Evolutionary conservation across 2,329 filamentous ascomycete species (phyloP), one percentile per base, ranked within the genome.

Genomic region (Fusarium sp.): DNA sequence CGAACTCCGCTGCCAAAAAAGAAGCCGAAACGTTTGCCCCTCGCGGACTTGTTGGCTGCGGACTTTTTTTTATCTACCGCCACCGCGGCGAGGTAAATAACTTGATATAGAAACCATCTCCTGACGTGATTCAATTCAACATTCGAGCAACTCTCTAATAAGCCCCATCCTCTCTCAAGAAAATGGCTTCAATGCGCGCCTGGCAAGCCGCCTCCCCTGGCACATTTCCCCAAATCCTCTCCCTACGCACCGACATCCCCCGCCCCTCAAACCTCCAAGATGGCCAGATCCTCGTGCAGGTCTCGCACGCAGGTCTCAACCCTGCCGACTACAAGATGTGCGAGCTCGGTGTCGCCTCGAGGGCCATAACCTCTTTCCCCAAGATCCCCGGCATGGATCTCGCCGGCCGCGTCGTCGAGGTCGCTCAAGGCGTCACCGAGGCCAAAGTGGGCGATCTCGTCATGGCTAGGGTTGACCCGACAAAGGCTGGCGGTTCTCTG

Each of bases 341-440:
- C n/a, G 84, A 86, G 59, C 65, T 85, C 5, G 83, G 83, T 11
- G 4, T 86, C 45, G 72, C 84, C 37, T 80, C 85, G 6, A 82
- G 82, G 24, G 73, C 73, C 13, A 33, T 80, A 4, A 56, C 78
- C 0, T 62, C 72, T 9, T 82, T 78, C 67, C 87, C 88, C 24
- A 84, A 84, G 20, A 85, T 82, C 2, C 85, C 85, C 0, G 85
- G 85, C 20, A 83, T 86, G 75, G 89, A 91, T 76, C 87, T 88
- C 72, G 83, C 84, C 72, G 90, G 89, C 27, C 82, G 78, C 20
- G 85, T 91, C 5, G 83, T 85, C 35, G 78, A 78, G 7, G 72
- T 80, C 11, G 82, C 77, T 18, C 39, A 77, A 1, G 75, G 71
- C 13, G 76, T 79, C 4, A 67, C 71, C 0, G 80, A 82, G 37